Percentiles rank a stretch among this genome's conserved stretches.
These are phyloP conservation scores for Hypoxylon subgilvum DNA, from an alignment of 495 filamentous ascomycete species.

Conservation along the genomic window DNA sequence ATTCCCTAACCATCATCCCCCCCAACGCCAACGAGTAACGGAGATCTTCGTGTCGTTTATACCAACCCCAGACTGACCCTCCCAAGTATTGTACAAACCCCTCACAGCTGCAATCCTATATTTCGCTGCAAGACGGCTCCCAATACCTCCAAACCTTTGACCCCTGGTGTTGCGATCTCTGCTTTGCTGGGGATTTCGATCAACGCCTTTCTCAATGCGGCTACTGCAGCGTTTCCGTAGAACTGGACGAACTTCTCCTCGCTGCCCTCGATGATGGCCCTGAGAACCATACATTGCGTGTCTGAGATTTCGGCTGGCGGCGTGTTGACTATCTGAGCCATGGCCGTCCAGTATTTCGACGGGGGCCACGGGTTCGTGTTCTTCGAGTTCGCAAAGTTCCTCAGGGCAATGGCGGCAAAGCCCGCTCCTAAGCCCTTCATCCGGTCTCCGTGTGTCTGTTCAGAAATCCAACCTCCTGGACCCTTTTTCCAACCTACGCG, in stretches of 20 bases:
- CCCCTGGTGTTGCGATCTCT: conserved; percentile 57
- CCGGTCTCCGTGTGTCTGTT: conserved; percentile 74
- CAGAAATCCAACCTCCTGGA: conserved; percentile 60
- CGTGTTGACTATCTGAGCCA: conserved; percentile 76
- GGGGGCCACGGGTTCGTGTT: conserved; percentile 79
- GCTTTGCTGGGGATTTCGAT: conserved; percentile 69
- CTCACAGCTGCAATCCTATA: conserved; percentile 56
- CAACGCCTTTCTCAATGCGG: conserved; percentile 67
- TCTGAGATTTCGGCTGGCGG: conserved; percentile 68
- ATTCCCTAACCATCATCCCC: conserved; percentile 3
- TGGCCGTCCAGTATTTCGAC: conserved; percentile 75
- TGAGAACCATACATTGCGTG: conserved; percentile 80
- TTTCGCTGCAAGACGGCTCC: conserved; percentile 64
- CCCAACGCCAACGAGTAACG: conserved; percentile 19
- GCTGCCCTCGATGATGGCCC: conserved; percentile 74
- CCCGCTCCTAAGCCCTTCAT: conserved; percentile 87
- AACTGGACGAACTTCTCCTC: conserved; percentile 73
- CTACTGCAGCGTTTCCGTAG: conserved; percentile 74
- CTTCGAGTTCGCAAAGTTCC: conserved; percentile 74
- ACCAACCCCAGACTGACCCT: conserved; percentile 14
- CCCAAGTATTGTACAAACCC: conserved; percentile 12
- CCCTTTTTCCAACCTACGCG: conserved; percentile 77
- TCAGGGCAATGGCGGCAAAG: conserved; percentile 77
- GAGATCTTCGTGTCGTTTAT: conserved; percentile 1
- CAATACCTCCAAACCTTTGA: conserved; percentile 64